phyloP scores from a whole-genome alignment of 2,329 filamentous ascomycete species.

The Colletotrichum spinosum region DNA sequence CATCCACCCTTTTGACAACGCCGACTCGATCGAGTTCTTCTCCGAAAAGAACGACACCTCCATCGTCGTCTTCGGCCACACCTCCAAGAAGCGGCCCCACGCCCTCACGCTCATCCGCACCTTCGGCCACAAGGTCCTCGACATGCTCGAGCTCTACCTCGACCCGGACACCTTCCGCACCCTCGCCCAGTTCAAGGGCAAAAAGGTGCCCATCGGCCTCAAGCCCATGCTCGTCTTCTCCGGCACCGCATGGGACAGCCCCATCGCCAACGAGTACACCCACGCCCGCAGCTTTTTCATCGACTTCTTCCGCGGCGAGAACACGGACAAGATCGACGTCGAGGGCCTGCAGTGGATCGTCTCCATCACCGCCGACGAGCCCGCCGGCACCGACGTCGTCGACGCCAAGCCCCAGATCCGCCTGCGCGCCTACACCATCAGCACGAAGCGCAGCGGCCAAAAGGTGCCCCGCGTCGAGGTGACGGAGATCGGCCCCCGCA shows the following conservation, averaged over 20 bases:
- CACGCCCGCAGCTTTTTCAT: conserved; percentile 87
- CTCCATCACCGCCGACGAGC: conserved; percentile 81
- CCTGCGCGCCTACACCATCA: conserved; percentile 86
- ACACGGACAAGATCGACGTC: conserved; percentile 87
- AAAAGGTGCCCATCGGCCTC: conserved; percentile 82
- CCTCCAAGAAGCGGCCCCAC: conserved; percentile 96
- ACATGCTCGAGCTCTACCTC: conserved; percentile 93
- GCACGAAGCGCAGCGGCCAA: conserved; percentile 87
- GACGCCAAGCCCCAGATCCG: conserved; percentile 68
- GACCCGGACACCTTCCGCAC: conserved; percentile 78
- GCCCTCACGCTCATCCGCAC: conserved; percentile 84
- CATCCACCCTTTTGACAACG: conserved; percentile 93
- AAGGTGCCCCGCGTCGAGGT: conserved; percentile 91
- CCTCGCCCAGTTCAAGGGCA: conserved; percentile 80
- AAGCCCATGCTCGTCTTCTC: conserved; percentile 94
- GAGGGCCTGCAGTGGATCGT: conserved; percentile 94
- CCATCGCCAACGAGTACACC: conserved; percentile 82
- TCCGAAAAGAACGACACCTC: conserved; percentile 95
- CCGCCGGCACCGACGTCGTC: conserved; percentile 51
- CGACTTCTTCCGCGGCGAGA: conserved; percentile 87
- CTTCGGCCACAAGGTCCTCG: conserved; percentile 88
- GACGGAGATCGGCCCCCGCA: conserved; percentile 93
- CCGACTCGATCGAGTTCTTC: conserved; percentile 92
- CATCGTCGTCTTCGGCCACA: conserved; percentile 84
- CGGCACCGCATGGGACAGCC: conserved; percentile 87